Base-by-base conservation (phyloP, 345 rosid genomes). In the Heritiera littoralis region DNA sequence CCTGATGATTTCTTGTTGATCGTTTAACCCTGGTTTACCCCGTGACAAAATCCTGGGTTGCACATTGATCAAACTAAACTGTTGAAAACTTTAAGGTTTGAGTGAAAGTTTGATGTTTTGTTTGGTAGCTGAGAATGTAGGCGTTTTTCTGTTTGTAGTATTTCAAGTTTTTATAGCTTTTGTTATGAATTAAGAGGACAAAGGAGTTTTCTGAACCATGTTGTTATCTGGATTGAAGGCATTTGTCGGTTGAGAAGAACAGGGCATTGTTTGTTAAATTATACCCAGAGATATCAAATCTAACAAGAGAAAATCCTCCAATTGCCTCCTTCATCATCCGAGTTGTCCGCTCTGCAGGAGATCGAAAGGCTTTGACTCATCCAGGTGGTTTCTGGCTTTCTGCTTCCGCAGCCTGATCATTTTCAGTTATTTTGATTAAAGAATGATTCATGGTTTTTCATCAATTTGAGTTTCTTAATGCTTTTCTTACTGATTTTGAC, bases 231-330 rank as follows among this genome's bases (percentile, higher is more conserved):
- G 61, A 80, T 82, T 81, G 78, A 86, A 95, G 98, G 98, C 90
- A 93, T 85, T 77, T 95, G 64, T 86, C 95, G 15, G 87, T 93
- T 83, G 98, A 95, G 91, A 93, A 92, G 88, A 92, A 87, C 89
- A 79, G 89, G 92, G 72, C 77, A 81, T 68, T 93, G n/a, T 83
- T 77, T 77, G 88, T 95, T 81, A 92, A 88, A 81, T 84, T 95
- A 80, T 91, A 88, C 77, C 98, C 98, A 65, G 95, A 93, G 78
- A 85, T 86, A 55, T 95, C 98, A 0, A 93, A 85, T 71, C 77
- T 89, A 35, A 87, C 95, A 0, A 86, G 94, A 86, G 95, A 89
- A 0, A 90, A 86, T 77, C 97, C 99, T 58, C 99, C 99, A 0
- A 83, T 95, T 81, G 98, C 95, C 40, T 95, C 99, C 17, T 95